Evolutionary conservation across 2,329 filamentous ascomycete species (phyloP), one percentile per base, ranked within the genome.

Genomic region (Aspergillus spinulosporus): DNA sequence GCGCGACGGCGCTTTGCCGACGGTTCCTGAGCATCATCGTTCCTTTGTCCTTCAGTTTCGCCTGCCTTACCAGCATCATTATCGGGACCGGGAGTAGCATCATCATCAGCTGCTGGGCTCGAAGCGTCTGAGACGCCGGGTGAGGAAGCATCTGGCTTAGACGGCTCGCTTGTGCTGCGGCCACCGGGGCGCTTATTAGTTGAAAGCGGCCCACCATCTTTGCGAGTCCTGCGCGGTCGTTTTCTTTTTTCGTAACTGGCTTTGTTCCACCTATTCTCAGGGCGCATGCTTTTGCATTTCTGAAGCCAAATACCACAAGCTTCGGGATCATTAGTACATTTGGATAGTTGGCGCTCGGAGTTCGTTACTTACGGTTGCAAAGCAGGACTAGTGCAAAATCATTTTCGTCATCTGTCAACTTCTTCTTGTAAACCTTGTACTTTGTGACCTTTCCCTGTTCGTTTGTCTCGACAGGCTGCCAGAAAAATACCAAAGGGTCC

Each of bases 281-380:
- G 94, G 6, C 94, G 87, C 78, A 96, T 94, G 26, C 78, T 82
- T 68, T 89, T 91, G 73, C 88, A 91, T 68, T 97, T 97, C 59
- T 87, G 86, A 64, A 99, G 87, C 91, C 92, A 99, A 40, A 99
- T 86, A 14, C 94, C 94, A 71, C 94, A 99, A 57, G 93, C 84
- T 87, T 40, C 26, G 14, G 34, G 21, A n/a, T 49, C 29, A 50
- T 64, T 52, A 55, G 61, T 45, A 26, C 15, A 9, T 54, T 57
- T 32, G 6, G 14, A 52, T 34, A 52, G 9, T 48, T 52, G 4
- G 12, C 11, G 14, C 34, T 28, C 34, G 42, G 31, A 26, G 44
- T 31, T 44, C n/a, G 49, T 48, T 14, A 85, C 85, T 83, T 76
- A 87, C 84, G 92, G 71, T 99, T 99, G 80, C 94, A 99, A 37